Evolutionary conservation across 805 yeast species (phyloP).

Genomic region (Aciculoconidium aculeatum): DNA sequence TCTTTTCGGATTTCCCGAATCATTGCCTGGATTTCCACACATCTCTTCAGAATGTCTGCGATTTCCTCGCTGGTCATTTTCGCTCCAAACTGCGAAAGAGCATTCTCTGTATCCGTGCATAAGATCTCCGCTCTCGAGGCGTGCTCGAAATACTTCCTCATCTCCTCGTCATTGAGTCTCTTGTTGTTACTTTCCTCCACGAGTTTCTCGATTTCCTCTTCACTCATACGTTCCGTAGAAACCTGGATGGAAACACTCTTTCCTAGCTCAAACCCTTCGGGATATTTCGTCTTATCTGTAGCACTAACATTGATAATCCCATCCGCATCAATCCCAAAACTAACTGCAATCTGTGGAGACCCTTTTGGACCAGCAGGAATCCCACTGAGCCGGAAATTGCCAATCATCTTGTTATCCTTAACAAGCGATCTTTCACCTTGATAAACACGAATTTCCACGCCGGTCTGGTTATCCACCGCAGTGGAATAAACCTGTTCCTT

Average conservation of each 20-base stretch:
- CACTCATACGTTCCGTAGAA: constrained; percentile 49
- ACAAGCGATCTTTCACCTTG: constrained; percentile 82
- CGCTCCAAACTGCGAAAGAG: constrained; percentile 63
- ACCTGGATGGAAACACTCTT: constrained; percentile 47
- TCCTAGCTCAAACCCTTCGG: constrained; percentile 38
- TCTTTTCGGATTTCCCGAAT: constrained; percentile 30
- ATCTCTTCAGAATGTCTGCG: constrained; percentile 13
- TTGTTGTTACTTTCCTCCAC: constrained; percentile 61
- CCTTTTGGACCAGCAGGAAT: constrained; percentile 78
- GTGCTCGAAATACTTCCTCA: constrained; percentile 59
- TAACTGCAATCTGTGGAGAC: constrained; percentile 70
- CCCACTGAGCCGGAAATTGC: constrained; percentile 64
- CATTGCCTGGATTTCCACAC: constrained; percentile 20
- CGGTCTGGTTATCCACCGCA: constrained; percentile 81
- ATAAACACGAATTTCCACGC: constrained; percentile 70
- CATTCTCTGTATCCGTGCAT: constrained; percentile 83
- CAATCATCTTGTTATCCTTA: constrained; percentile 70
- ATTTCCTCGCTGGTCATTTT: constrained; percentile 47
- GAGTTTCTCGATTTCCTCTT: constrained; percentile 58
- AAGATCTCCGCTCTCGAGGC: constrained; percentile 75
- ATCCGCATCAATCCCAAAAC: constrained; percentile 77
- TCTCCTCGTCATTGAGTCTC: constrained; percentile 53
- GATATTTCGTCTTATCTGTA: constrained; percentile 43
- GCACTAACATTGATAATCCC: constrained; percentile 61
- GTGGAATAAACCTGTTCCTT: constrained; percentile 73